Evolutionary conservation across 1,139 yeast species (phyloP).

Genomic region (Geotrichum cucujoidarum): DNA sequence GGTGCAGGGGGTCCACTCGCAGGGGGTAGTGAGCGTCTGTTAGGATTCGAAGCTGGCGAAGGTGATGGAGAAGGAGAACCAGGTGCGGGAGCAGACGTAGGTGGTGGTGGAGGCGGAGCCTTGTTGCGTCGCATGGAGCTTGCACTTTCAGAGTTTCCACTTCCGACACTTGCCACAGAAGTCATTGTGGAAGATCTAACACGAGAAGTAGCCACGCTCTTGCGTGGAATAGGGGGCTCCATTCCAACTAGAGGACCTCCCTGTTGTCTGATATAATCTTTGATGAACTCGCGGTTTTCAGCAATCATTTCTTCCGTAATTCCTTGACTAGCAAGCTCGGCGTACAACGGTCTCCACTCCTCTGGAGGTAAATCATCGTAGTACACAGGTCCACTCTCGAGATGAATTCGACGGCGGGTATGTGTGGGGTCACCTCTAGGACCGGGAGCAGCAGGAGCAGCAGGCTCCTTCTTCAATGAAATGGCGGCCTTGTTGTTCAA

Average conservation of each 20-base stretch:
- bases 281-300: constrained; percentile 75
- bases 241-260: constrained; percentile 84
- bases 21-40: constrained; percentile 26
- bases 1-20: constrained; percentile 28
- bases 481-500: constrained; percentile 81
- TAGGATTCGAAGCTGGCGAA: constrained; percentile 35
- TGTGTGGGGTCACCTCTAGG: constrained; percentile 60
- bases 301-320: constrained; percentile 88
- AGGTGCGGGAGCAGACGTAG: constrained; percentile 24
- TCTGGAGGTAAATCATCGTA: constrained; percentile 81
- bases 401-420: constrained; percentile 48
- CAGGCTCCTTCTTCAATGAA: constrained; percentile 52
- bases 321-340: constrained; percentile 71
- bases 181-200: constrained; percentile 23
- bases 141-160: constrained; percentile 21
- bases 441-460: constrained; percentile 47
- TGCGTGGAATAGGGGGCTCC: constrained; percentile 79
- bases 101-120: constrained; percentile 49
- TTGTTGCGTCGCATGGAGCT: constrained; percentile 33
- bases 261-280: constrained; percentile 65
- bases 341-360: constrained; percentile 75
- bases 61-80: constrained; percentile 28
- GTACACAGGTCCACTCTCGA: constrained; percentile 54
- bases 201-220: constrained; percentile 31
- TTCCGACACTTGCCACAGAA: constrained; percentile 23